These are phyloP conservation scores for Heterobasidion parviporum DNA, from an alignment of 1,284 basidiomycete species.

Conservation along the genomic window DNA sequence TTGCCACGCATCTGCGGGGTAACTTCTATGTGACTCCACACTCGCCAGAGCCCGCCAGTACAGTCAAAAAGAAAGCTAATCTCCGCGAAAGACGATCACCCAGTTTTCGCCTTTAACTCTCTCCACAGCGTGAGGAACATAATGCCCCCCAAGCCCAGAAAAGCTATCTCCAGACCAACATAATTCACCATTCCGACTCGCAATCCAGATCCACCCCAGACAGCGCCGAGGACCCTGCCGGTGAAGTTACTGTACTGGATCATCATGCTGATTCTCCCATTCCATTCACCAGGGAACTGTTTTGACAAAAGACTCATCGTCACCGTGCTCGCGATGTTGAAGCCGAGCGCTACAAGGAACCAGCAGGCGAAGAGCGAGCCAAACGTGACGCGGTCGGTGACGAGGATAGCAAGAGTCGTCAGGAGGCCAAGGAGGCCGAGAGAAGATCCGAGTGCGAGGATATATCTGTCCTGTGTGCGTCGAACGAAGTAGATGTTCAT, in stretches of 20 bases:
- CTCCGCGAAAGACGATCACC: constrained; percentile 19
- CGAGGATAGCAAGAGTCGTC: constrained; percentile 34
- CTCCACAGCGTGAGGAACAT: constrained; percentile 52
- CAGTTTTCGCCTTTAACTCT: constrained; percentile 58
- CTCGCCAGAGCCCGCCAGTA: too few species aligned
- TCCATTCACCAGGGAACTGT: constrained; percentile 57
- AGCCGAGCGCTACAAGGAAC: constrained; percentile 61
- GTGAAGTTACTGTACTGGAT: constrained; percentile 65
- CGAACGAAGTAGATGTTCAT: constrained; percentile 48
- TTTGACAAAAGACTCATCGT: constrained; percentile 60
- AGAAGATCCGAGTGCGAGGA: constrained; percentile 43
- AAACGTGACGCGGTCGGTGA: constrained; percentile 32
- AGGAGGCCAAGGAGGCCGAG: constrained; percentile 47
- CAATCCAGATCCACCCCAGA: constrained; percentile 65
- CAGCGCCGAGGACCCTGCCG: constrained; percentile 54
- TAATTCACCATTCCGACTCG: constrained; percentile 57
- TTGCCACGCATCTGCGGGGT: too few species aligned
- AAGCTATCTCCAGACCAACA: constrained; percentile 49
- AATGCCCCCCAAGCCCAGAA: constrained; percentile 49
- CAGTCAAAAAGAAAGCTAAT: too few species aligned
- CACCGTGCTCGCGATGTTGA: constrained; percentile 60
- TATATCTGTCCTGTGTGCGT: constrained; percentile 52
- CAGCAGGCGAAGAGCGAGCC: constrained; percentile 53
- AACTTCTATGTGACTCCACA: too few species aligned
- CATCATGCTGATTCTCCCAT: constrained; percentile 41